Conservation (phyloP, 1,284 basidiomycete genomes). For the Coniophora puteana region DNA sequence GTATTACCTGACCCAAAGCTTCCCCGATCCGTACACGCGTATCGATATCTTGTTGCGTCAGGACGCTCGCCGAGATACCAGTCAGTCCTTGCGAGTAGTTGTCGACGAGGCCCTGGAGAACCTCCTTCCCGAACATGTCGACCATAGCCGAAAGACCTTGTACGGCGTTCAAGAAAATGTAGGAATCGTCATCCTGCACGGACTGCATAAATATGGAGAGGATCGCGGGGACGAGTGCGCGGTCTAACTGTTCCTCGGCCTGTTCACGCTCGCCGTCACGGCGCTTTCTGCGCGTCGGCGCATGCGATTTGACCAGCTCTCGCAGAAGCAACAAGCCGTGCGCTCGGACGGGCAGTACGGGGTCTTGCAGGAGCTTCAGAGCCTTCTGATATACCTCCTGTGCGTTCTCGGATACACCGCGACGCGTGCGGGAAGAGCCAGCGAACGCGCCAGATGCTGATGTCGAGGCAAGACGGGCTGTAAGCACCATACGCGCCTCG, state of each 20-base stretch:
- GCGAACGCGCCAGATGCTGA: slow-evolving; percentile 7
- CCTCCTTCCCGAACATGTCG: slow-evolving; percentile 71
- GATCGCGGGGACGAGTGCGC: slow-evolving; percentile 77
- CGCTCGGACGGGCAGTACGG: slow-evolving; percentile 91
- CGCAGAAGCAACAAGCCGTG: slow-evolving; percentile 87
- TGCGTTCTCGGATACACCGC: slow-evolving; percentile 44
- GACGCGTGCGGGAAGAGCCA: slow-evolving; percentile 52
- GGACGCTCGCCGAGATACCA: slow-evolving; percentile 40
- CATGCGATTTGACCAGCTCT: slow-evolving; percentile 57
- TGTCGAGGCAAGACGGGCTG: too few relatives aligned
- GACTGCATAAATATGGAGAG: slow-evolving; percentile 85
- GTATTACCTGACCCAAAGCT: slow-evolving; percentile 78
- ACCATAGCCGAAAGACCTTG: slow-evolving; percentile 86
- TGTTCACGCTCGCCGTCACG: slow-evolving; percentile 8
- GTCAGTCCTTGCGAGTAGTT: slow-evolving; percentile 58
- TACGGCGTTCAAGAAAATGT: slow-evolving; percentile 91
- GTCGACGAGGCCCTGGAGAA: slow-evolving; percentile 61
- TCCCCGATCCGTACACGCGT: slow-evolving; percentile 83
- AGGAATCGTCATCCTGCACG: slow-evolving; percentile 91
- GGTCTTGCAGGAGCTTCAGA: slow-evolving; percentile 85
- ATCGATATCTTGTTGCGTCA: slow-evolving; percentile 73
- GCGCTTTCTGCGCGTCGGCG: slow-evolving; percentile 12
- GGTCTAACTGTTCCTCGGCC: slow-evolving; percentile 36
- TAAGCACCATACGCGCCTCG: slow-evolving; percentile 1
- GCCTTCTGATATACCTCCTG: slow-evolving; percentile 83